These are phyloP conservation scores for Apostasia ramifera DNA, from an alignment of 106 monocot genomes.

Conservation along the genomic window DNA sequence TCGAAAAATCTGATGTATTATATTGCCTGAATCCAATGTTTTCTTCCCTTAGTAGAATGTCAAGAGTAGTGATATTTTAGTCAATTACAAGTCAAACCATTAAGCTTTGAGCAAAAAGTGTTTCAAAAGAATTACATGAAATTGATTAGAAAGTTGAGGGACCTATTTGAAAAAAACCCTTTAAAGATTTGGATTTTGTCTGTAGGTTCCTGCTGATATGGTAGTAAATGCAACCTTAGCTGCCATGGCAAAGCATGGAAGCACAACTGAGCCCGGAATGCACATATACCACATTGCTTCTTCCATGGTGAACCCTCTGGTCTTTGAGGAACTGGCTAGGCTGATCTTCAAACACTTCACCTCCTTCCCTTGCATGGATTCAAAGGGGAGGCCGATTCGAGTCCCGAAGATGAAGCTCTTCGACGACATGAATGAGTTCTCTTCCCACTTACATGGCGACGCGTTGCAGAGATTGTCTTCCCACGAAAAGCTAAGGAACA, in stretches of 20 bases:
- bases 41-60: too few species aligned
- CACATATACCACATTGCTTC: slow-evolving; percentile 78
- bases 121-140: too few species aligned
- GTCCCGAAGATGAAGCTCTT: slow-evolving; percentile 56
- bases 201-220: slow-evolving; percentile 80
- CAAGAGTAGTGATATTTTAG: too few species aligned
- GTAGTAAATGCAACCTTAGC: slow-evolving; percentile 81
- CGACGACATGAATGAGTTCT: slow-evolving; percentile 46
- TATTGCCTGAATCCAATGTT: too few species aligned
- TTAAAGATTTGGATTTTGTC: neutral
- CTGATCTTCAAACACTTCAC: slow-evolving; percentile 58
- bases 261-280: slow-evolving; percentile 26
- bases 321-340: slow-evolving; percentile 36
- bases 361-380: slow-evolving; percentile 38
- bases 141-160: too few species aligned
- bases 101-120: too few species aligned
- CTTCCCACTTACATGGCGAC: slow-evolving; percentile 23
- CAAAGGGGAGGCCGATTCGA: slow-evolving; percentile 39
- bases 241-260: slow-evolving; percentile 81
- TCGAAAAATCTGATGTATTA: too few species aligned
- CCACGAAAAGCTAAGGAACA: slow-evolving; percentile 28
- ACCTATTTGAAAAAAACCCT: too few species aligned
- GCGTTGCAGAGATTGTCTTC: slow-evolving; percentile 19
- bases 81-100: too few species aligned
- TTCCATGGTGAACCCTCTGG: slow-evolving; percentile 62